A percentile compares a stretch with the other conserved stretches of the same genome.
These are phyloP conservation scores for Trichoderma pleuroti DNA, from an alignment of 2,329 filamentous ascomycete genomes.

Conservation along the genomic window DNA sequence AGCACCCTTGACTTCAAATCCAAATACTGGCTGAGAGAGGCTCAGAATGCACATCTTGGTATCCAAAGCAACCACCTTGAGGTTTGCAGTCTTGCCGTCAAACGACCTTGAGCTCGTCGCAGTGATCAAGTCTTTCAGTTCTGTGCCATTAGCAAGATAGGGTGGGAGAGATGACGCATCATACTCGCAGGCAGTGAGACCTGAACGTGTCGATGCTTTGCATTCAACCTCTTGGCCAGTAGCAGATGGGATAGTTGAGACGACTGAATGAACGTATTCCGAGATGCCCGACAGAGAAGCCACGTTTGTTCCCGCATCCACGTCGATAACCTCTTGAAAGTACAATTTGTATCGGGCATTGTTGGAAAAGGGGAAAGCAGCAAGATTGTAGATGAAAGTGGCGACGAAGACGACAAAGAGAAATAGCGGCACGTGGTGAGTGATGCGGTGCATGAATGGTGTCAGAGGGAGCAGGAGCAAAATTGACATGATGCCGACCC, in stretches of 20 bases:
- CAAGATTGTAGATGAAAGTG: constrained; percentile 80
- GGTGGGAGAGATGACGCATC: constrained; percentile 59
- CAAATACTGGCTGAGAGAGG: constrained; percentile 65
- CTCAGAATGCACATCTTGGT: constrained; percentile 74
- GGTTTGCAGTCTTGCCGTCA: constrained; percentile 49
- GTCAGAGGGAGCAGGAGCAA: constrained; percentile 71
- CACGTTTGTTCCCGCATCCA: constrained; percentile 66
- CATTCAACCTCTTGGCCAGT: constrained; percentile 59
- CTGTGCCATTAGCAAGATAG: constrained; percentile 51
- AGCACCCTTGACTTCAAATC: constrained; percentile 61
- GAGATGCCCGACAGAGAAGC: constrained; percentile 68
- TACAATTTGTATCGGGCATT: constrained; percentile 79
- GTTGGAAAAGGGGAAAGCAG: constrained; percentile 82
- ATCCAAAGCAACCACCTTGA: constrained; percentile 68
- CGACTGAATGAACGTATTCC: constrained; percentile 63
- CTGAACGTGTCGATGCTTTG: constrained; percentile 35
- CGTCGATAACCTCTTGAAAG: constrained; percentile 77
- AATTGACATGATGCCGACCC: constrained; percentile 64
- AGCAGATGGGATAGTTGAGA: constrained; percentile 67
- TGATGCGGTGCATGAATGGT: constrained; percentile 84
- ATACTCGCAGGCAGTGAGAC: constrained; percentile 66
- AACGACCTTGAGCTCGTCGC: constrained; percentile 43
- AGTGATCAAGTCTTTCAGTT: constrained; percentile 56
- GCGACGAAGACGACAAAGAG: constrained; percentile 68
- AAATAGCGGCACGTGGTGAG: constrained; percentile 75